Evolutionary conservation across 306 rosid genomes (phyloP), one percentile per base, ranked within the genome.

Genomic region (Trichosanthes cucumerina): DNA sequence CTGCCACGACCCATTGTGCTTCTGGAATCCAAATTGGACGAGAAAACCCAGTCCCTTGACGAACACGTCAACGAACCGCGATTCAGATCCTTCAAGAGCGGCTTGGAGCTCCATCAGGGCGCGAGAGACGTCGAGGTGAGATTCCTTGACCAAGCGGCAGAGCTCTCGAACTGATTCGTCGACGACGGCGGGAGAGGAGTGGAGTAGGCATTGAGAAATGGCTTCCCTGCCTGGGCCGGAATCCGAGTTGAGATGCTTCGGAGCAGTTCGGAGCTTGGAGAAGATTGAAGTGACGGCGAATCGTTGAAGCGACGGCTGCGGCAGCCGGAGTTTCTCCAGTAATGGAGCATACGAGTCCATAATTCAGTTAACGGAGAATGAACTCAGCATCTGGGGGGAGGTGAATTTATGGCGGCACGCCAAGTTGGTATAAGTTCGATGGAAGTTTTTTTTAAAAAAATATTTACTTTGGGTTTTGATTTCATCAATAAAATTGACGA

Each of bases 301-400:
- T 18, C 89, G 90, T 65, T 95, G 98, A n/a, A 95, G 96, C 26
- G 92, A 85, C 13, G 92, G 96, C 83, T 95, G 98, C 0, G 97
- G 98, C 26, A 88, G 88, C 38, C 91, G 90, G 44, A 82, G 87
- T 81, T 88, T 95, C 65, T 91, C 93, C 31, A 92, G 81, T 36
- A 95, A 69, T 10, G 86, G 82, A 80, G 77, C 46, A 56, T 88
- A 92, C 3, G 89, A 85, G 62, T 89, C 97, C 98, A 95, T 90
- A 4, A 9, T 13, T 41, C 80, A 72, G 58, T 28, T 7, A 72
- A 47, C 77, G 3, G 14, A 23, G 15, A 69, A 19, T 5, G 5
- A 6, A 44, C 6, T 12, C 11, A 65, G 7, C 58, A 53, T 50
- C 58, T 9, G 23, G 23, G n/a, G 58, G 6, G 33, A n/a, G n/a